Base-by-base conservation (phyloP, 2,329 filamentous ascomycete species). In the Rasamsonia emersonii region DNA sequence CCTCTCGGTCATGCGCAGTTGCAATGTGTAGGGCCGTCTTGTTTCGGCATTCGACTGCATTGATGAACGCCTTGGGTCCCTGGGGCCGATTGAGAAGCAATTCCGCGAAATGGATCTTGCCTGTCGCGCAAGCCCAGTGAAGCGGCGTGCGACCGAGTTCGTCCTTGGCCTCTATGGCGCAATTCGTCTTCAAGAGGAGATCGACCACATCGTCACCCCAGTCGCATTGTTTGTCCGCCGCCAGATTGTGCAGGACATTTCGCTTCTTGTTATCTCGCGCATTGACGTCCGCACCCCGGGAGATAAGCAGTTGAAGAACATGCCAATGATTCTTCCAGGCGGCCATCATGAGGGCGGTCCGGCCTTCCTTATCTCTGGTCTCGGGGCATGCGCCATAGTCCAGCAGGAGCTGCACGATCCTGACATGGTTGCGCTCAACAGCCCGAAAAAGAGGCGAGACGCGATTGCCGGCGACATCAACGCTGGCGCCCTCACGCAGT, bases 51-150 rank as follows among this genome's bases (percentile, higher is more conserved):
- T 70, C 69, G 10, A 53, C 49, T 0, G 61, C 64, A 24, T 59
- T 45, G 9, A 70, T 52, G 36, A 66, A 45, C 2, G 60, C 66
- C 6, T 42, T 42, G 1, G 45, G 43, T 37, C 56, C 39, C 53
- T 52, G 28, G 15, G 46, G 36, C 36, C 53, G 42, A 10, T 46
- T 53, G 4, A 73, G 53, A 17, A 77, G 53, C 42, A 65, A 55
- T 33, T 65, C 60, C 11, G 64, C 68, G 8, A 75, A 54, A 18
- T 61, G 58, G 30, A 64, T 53, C 43, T 75, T 73, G 11, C 69
- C 68, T 26, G 71, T 73, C 15, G 68, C 71, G 20, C 70, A 73
- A 2, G 73, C 71, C 71, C 72, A 76, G 38, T 75, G 63, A 24
- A 77, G 48, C 3, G 73, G 67, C 18, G 68, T 72, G 9, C 73